Conservation (phyloP, 2,329 filamentous ascomycete species). For the Pseudogymnoascus pannorum region DNA sequence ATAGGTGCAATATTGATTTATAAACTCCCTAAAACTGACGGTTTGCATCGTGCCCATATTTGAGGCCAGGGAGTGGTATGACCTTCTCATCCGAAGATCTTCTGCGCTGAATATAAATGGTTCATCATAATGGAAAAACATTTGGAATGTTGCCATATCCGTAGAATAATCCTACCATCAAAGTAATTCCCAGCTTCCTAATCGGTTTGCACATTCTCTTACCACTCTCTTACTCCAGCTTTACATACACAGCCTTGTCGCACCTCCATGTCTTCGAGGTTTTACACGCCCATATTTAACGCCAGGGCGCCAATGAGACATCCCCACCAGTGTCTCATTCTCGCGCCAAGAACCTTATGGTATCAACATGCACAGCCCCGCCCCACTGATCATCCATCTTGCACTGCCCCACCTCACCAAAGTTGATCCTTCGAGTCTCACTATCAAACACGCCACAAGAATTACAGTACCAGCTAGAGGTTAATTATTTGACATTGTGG, state of each 20-base stretch:
- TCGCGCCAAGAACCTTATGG: neutral
- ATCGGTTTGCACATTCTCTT: neutral
- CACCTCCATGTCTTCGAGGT: neutral
- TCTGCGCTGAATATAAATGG: neutral
- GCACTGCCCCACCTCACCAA: conserved; percentile 3
- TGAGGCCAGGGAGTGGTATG: too few relatives aligned
- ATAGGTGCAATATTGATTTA: neutral
- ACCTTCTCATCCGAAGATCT: neutral
- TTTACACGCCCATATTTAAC: neutral
- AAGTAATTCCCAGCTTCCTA: neutral
- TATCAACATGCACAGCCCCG: neutral
- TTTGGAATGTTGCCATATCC: neutral
- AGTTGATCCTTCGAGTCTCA: neutral
- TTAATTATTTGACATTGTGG: neutral
- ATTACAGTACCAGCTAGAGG: neutral
- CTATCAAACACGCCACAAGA: neutral
- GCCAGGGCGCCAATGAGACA: neutral
- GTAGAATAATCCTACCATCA: neutral
- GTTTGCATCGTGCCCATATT: neutral
- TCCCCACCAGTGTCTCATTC: neutral
- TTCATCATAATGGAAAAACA: neutral
- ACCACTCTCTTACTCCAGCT: neutral
- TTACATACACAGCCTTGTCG: neutral
- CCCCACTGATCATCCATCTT: neutral
- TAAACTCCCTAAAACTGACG: neutral